These are phyloP conservation scores for Protostelium mycophagum DNA, from an alignment of 78 protist species.

Conservation along the genomic window DNA sequence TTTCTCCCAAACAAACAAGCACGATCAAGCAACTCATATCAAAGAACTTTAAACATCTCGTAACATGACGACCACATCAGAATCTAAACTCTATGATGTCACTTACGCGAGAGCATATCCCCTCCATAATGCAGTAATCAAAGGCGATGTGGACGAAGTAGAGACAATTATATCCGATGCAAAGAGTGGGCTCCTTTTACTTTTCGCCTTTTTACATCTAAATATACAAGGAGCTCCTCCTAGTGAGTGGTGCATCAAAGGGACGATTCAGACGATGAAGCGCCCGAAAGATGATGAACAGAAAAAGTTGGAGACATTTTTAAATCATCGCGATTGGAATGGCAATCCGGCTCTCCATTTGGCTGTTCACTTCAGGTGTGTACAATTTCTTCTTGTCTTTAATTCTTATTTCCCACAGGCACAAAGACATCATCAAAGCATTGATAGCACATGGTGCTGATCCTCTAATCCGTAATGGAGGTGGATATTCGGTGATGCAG, in stretches of 20 bases:
- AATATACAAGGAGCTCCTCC: not conserved
- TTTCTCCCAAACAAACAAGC: no score
- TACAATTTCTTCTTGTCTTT: not conserved
- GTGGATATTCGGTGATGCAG: not conserved
- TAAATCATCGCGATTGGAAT: not conserved
- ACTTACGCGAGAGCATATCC: not conserved
- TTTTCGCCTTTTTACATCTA: not conserved
- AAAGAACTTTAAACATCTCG: no score
- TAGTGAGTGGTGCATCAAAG: not conserved
- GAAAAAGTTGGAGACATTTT: not conserved
- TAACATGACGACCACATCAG: no score
- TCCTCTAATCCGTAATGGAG: not conserved
- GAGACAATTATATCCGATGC: not conserved
- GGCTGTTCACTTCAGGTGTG: not conserved
- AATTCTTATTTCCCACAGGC: not conserved
- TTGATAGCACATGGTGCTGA: not conserved
- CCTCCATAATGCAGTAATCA: not conserved
- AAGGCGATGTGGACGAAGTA: not conserved
- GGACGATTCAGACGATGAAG: not conserved
- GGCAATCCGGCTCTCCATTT: not conserved
- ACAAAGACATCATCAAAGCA: not conserved
- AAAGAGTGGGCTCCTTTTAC: not conserved
- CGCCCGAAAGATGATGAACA: not conserved
- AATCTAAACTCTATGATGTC: not conserved
- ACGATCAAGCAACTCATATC: no score